A percentile compares a stretch with the other conserved stretches of the same genome.
Evolutionary conservation across 139 green algal genomes (phyloP).

Genomic region (Mesotaenium endlicherianum): DNA sequence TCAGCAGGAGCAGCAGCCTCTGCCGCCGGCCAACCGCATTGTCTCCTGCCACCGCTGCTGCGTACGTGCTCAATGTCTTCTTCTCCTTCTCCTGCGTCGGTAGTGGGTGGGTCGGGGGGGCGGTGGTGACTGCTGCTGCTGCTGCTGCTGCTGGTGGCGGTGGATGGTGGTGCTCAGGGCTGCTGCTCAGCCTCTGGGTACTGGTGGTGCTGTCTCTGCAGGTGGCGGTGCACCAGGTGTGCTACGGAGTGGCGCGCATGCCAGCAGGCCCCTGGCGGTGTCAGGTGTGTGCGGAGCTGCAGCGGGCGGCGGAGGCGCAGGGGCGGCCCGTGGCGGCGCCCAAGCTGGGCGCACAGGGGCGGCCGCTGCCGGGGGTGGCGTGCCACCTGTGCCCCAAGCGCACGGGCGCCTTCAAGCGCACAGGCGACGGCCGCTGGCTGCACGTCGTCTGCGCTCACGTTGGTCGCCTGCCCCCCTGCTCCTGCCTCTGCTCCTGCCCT

Average conservation of each 20-base stretch:
- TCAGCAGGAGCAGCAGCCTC: too few species aligned
- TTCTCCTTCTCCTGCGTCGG: too few species aligned
- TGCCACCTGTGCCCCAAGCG: constrained; percentile 34
- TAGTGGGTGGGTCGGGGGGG: too few species aligned
- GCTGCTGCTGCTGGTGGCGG: too few species aligned
- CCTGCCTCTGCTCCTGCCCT: too few species aligned
- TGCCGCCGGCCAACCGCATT: too few species aligned
- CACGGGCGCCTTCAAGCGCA: constrained; percentile 42
- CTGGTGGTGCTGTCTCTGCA: constrained; percentile 21
- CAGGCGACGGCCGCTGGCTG: constrained; percentile 11
- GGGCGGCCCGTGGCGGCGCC: neutral
- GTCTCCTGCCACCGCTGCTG: too few species aligned
- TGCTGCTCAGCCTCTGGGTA: constrained; percentile 5
- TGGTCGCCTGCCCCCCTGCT: neutral
- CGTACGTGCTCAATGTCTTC: too few species aligned
- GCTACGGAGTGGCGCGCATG: constrained; percentile 61
- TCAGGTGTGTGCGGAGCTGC: constrained; percentile 26
- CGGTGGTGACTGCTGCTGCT: too few species aligned
- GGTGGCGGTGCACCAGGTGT: constrained; percentile 57
- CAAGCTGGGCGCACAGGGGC: neutral
- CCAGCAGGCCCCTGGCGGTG: constrained; percentile 56
- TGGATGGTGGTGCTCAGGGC: too few species aligned
- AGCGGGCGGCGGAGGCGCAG: neutral
- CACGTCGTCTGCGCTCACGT: constrained; percentile 57
- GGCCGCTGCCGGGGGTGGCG: neutral